phyloP scores from a whole-genome alignment of 345 rosid species.

The Linum tenue region DNA sequence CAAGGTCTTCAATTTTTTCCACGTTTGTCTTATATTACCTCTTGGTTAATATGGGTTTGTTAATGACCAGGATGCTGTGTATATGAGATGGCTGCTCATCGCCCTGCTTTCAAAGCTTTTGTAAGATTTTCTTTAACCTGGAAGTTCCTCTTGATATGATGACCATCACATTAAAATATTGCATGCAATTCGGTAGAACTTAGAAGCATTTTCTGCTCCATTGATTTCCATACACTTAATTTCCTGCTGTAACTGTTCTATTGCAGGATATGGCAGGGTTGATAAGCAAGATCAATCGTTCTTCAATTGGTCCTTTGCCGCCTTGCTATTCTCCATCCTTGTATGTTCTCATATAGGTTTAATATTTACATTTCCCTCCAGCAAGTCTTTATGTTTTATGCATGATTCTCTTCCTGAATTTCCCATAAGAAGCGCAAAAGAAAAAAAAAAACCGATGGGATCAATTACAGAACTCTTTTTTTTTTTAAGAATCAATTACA shows the following conservation, averaged over 20 bases:
- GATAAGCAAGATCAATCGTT: constrained; percentile 96
- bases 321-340: constrained; percentile 85
- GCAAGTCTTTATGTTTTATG: too few relatives aligned
- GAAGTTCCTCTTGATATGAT: neutral
- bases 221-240: neutral
- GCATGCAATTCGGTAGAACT: neutral
- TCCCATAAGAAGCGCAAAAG: too few relatives aligned
- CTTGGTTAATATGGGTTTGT: constrained; percentile 19
- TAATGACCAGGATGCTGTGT: constrained; percentile 81
- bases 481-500: too few relatives aligned
- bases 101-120: constrained; percentile 97
- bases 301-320: constrained; percentile 93
- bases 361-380: neutral
- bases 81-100: constrained; percentile 98
- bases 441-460: too few relatives aligned
- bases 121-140: constrained; percentile 42
- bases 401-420: too few relatives aligned
- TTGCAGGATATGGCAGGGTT: constrained; percentile 97
- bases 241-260: constrained; percentile 2
- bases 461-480: too few relatives aligned
- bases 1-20: neutral
- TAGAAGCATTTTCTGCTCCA: neutral
- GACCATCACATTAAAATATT: neutral
- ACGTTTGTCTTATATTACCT: constrained; percentile 5
- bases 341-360: constrained; percentile 36